Evolutionary conservation across 805 yeast species (phyloP).

Genomic region (Lachancea sp.): DNA sequence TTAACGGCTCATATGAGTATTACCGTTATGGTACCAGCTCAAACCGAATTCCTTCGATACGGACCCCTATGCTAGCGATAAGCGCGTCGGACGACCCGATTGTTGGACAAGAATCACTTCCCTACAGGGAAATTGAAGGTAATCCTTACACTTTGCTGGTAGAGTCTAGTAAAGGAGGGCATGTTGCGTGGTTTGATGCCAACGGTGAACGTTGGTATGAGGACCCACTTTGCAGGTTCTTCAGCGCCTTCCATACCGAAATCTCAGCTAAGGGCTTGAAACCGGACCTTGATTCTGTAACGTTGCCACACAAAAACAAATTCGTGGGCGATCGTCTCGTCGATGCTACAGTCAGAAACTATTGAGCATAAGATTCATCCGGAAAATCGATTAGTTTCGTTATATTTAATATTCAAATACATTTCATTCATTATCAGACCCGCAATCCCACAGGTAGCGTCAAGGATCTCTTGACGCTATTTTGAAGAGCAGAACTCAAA

Average conservation of each 20-base stretch:
- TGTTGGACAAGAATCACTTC: conserved; percentile 47
- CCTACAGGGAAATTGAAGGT: conserved; percentile 40
- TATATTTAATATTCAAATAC: neutral
- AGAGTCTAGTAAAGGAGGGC: conserved; percentile 70
- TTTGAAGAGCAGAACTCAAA: conserved; percentile 5
- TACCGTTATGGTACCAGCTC: conserved; percentile 58
- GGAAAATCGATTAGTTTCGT: too few species aligned
- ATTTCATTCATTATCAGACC: conserved; percentile 10
- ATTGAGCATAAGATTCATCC: neutral
- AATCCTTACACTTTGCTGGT: conserved; percentile 58
- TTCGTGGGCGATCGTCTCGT: conserved; percentile 8
- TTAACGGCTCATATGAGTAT: conserved; percentile 55
- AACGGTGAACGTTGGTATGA: conserved; percentile 63
- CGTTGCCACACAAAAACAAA: conserved; percentile 15
- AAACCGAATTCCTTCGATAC: conserved; percentile 42
- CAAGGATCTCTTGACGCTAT: conserved; percentile 23
- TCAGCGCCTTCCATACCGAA: conserved; percentile 31
- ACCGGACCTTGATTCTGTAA: conserved; percentile 11
- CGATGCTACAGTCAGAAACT: conserved; percentile 8
- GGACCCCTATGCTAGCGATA: conserved; percentile 60
- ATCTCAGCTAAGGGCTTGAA: conserved; percentile 22
- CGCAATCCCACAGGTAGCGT: conserved; percentile 30
- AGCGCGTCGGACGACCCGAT: conserved; percentile 68
- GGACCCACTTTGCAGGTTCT: conserved; percentile 42
- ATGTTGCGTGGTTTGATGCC: conserved; percentile 67